phyloP scores from a whole-genome alignment of 2,329 filamentous ascomycete species.

The Alternaria consortialis region DNA sequence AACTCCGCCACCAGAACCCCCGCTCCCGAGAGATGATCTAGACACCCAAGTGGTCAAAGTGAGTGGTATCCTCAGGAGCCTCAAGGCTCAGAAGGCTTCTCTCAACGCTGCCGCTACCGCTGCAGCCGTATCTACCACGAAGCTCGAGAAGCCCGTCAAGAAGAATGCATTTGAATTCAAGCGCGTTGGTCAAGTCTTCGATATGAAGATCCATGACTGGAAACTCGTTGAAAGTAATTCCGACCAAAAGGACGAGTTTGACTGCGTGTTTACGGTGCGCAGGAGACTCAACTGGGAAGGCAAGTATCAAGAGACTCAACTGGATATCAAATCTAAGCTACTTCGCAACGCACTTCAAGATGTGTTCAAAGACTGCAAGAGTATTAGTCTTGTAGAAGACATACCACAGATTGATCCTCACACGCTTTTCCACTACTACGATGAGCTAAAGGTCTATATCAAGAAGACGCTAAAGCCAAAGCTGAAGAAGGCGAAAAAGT shows the following conservation, averaged over 20 bases:
- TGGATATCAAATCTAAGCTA: conserved; percentile 86
- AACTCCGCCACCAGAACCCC: conserved; percentile 8
- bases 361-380: conserved; percentile 79
- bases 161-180: conserved; percentile 68
- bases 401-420: conserved; percentile 69
- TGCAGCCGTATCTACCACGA: conserved; percentile 20
- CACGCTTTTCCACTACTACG: conserved; percentile 69
- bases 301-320: conserved; percentile 75
- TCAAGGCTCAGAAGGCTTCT: conserved; percentile 27
- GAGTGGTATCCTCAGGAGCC: conserved; percentile 18
- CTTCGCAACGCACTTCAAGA: conserved; percentile 75
- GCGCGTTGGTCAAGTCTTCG: conserved; percentile 71
- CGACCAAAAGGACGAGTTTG: conserved; percentile 73
- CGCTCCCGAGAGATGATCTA: conserved; percentile 13
- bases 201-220: conserved; percentile 61
- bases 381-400: conserved; percentile 81
- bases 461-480: conserved; percentile 71
- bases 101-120: conserved; percentile 16
- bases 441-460: conserved; percentile 71
- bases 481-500: conserved; percentile 66
- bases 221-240: conserved; percentile 73
- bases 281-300: conserved; percentile 86
- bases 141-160: conserved; percentile 38
- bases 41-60: conserved; percentile 28
- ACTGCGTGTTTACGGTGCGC: conserved; percentile 81